These are phyloP conservation scores for Crucibulum laeve DNA, from an alignment of 768 basidiomycete genomes.

Conservation along the genomic window DNA sequence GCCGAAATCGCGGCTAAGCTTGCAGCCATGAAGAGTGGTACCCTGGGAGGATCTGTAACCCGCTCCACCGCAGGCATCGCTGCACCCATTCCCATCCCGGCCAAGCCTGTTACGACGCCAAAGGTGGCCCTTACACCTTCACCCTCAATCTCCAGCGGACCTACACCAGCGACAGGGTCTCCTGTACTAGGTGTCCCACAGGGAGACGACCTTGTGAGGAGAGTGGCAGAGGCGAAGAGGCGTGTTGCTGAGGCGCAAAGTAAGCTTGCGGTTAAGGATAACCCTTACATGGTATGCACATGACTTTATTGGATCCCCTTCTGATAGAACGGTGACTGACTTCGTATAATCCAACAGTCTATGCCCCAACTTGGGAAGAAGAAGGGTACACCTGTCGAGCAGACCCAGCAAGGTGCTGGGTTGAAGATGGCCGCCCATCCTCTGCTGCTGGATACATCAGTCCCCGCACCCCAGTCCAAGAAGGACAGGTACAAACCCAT, in stretches of 20 bases:
- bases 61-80: slow-evolving; percentile 23
- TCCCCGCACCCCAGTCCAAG: slow-evolving; percentile 61
- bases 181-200: slow-evolving; percentile 34
- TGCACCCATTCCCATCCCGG: slow-evolving; percentile 32
- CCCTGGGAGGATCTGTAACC: slow-evolving; percentile 17
- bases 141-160: slow-evolving; percentile 29
- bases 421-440: slow-evolving; percentile 92
- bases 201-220: slow-evolving; percentile 61
- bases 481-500: slow-evolving; percentile 96
- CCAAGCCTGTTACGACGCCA: slow-evolving; percentile 26
- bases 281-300: slow-evolving; percentile 80
- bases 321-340: not conserved
- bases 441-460: slow-evolving; percentile 66
- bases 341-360: slow-evolving; percentile 31
- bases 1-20: slow-evolving; percentile 85
- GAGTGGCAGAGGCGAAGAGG: slow-evolving; percentile 82
- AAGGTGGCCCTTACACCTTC: slow-evolving; percentile 29
- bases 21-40: slow-evolving; percentile 61
- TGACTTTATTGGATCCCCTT: not conserved
- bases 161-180: slow-evolving; percentile 35
- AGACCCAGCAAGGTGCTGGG: slow-evolving; percentile 74
- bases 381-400: slow-evolving; percentile 48
- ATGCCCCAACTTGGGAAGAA: slow-evolving; percentile 52
- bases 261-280: slow-evolving; percentile 70
- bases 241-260: slow-evolving; percentile 81